These are phyloP conservation scores for Lophiotrema nucula DNA, from an alignment of 495 filamentous ascomycete species.

Conservation along the genomic window DNA sequence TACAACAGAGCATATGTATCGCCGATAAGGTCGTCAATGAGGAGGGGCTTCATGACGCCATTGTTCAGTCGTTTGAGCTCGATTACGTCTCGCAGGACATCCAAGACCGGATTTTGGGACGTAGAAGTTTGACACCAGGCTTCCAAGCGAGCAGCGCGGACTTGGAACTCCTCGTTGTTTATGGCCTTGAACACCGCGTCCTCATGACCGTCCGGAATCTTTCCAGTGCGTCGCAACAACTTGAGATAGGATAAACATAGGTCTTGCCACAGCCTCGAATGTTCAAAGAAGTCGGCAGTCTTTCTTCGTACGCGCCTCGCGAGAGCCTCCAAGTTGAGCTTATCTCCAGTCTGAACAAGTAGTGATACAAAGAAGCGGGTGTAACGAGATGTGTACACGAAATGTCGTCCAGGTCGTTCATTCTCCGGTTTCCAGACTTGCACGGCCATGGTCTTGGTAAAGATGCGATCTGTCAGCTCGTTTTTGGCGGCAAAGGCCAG, in stretches of 20 bases:
- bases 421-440: constrained; percentile 96
- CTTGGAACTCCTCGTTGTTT: constrained; percentile 74
- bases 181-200: constrained; percentile 81
- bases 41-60: constrained; percentile 74
- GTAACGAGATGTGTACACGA: constrained; percentile 90
- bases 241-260: constrained; percentile 71
- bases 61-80: constrained; percentile 91
- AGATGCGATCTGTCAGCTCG: constrained; percentile 81
- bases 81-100: constrained; percentile 75
- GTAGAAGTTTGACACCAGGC: constrained; percentile 47
- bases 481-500: constrained; percentile 64
- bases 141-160: constrained; percentile 55
- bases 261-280: constrained; percentile 80
- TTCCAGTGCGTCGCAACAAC: constrained; percentile 67
- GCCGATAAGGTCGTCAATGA: constrained; percentile 85
- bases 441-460: constrained; percentile 90
- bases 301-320: constrained; percentile 80
- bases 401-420: constrained; percentile 87
- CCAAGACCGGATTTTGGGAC: constrained; percentile 54
- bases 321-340: constrained; percentile 73
- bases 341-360: constrained; percentile 73
- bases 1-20: constrained; percentile 87
- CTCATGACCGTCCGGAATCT: constrained; percentile 63
- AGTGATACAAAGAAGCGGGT: constrained; percentile 75
- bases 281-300: constrained; percentile 79